Percentiles rank a stretch among this genome's conserved stretches.
Conservation (phyloP, 495 filamentous ascomycete species). For the Jackrogersella multiformis region DNA sequence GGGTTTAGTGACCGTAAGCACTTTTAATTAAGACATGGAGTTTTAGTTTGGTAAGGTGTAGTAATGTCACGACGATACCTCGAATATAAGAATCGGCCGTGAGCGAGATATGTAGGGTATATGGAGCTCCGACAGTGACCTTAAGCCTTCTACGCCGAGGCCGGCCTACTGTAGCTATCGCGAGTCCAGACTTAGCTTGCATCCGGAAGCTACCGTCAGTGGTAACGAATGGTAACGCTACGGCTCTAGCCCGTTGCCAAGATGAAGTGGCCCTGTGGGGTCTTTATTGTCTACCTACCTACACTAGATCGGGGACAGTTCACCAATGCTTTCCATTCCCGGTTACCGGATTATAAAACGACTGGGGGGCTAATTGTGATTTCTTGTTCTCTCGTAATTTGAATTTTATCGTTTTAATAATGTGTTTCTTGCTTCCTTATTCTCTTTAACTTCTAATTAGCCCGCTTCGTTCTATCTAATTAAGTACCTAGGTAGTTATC, state of each 20-base stretch:
- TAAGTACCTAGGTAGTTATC: background rate
- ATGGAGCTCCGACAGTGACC: conserved; percentile 7
- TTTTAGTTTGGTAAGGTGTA: background rate
- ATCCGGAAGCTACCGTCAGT: conserved; percentile 16
- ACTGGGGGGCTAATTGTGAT: background rate
- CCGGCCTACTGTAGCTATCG: conserved; percentile 28
- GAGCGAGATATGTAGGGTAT: background rate
- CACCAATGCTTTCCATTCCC: background rate
- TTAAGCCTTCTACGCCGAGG: conserved; percentile 13
- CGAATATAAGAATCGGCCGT: background rate
- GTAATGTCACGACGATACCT: background rate
- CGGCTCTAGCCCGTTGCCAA: conserved; percentile 8
- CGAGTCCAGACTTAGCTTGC: conserved; percentile 40
- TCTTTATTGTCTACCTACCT: background rate
- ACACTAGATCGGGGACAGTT: conserved; percentile 9
- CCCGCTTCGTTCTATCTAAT: no score
- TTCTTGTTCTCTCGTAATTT: no score
- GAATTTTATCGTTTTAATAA: background rate
- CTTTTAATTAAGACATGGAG: background rate
- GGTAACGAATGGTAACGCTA: conserved; percentile 6
- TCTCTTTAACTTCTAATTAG: no score
- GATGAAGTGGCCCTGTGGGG: conserved; percentile 10
- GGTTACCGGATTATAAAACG: background rate
- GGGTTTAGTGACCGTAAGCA: background rate
- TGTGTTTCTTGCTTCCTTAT: no score